Base-by-base conservation (phyloP, 1,284 basidiomycete species). In the Vanrija sp. region DNA sequence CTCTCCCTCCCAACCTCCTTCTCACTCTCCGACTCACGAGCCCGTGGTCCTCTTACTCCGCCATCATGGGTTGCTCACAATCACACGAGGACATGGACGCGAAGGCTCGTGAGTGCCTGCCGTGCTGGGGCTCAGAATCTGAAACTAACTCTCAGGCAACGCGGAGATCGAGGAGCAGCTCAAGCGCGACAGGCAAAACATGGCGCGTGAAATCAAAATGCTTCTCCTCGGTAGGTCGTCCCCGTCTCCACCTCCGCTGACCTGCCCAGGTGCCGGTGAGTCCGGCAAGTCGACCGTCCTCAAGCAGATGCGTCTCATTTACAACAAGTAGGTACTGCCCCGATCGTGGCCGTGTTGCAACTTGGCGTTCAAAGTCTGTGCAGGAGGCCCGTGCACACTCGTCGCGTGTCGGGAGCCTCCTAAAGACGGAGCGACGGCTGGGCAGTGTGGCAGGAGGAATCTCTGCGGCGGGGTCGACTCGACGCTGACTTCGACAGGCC, bases 231-330 rank as follows among this genome's bases (percentile, higher is more conserved):
- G 92, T 59, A 38, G 20, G 57, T 37, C 7, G 8, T 5, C 14
- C 2, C 6, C 9, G 16, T 19, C 23, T 7, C 24, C 10, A 12
- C 4, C n/a, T 6, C 15, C 8, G 2, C 45, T 53, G 41, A 56
- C 43, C 6, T n/a, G 4, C 7, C 19, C 25, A 59, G 58, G 58
- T 64, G 91, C 92, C 54, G 90, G 92, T 78, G 91, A 95, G 81
- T 93, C 89, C 53, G 92, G 73, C 37, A 75, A 92, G 84, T 93
- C 89, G 20, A 95, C 92, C 3, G 88, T 96, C 22, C 81, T 96
- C 58, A 95, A 96, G 78, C 92, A 95, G 77, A 95, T 95, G 92
- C 91, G 94, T 72, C 84, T 95, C 73, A 95, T 96, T 56, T 88
- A 95, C 73, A 87, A 75, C 66, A 75, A 72, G 73, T 75, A 52